phyloP scores from a whole-genome alignment of 805 yeast species.

The Candida stauntonica region DNA sequence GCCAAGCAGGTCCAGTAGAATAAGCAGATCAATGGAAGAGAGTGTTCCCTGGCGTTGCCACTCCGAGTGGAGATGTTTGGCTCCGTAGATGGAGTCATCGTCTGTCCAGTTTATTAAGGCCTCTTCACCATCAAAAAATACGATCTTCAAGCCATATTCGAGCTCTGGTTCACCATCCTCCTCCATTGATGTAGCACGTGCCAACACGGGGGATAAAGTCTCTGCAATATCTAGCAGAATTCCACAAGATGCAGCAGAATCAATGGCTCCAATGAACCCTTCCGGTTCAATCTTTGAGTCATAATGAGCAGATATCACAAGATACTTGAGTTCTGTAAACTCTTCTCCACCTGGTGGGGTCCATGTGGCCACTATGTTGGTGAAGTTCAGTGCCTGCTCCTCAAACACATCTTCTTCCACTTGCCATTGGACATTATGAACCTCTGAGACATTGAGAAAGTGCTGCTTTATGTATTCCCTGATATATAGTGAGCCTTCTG shows the following conservation, averaged over 20 bases:
- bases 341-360: constrained; percentile 8
- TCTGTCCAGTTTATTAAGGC: constrained; percentile 50
- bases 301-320: constrained; percentile 50
- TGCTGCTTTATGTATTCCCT: constrained; percentile 34
- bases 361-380: constrained; percentile 34
- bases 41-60: constrained; percentile 31
- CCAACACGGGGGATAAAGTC: constrained; percentile 9
- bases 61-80: constrained; percentile 41
- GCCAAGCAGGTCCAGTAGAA: constrained; percentile 50
- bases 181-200: constrained; percentile 13
- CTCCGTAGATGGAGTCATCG: constrained; percentile 52
- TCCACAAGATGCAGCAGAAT: constrained; percentile 56
- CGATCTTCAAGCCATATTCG: constrained; percentile 39
- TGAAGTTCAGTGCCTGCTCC: constrained; percentile 32
- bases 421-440: constrained; percentile 25
- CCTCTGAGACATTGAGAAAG: constrained; percentile 27
- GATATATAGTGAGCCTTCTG: constrained; percentile 34
- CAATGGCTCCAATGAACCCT: constrained; percentile 60
- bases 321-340: constrained; percentile 23
- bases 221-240: constrained; percentile 43
- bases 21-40: constrained; percentile 38
- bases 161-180: constrained; percentile 15
- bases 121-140: constrained; percentile 62
- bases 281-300: constrained; percentile 42
- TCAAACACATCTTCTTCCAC: constrained; percentile 35